phyloP scores from a whole-genome alignment of 2,329 filamentous ascomycete genomes.

The Fusarium sp. region DNA sequence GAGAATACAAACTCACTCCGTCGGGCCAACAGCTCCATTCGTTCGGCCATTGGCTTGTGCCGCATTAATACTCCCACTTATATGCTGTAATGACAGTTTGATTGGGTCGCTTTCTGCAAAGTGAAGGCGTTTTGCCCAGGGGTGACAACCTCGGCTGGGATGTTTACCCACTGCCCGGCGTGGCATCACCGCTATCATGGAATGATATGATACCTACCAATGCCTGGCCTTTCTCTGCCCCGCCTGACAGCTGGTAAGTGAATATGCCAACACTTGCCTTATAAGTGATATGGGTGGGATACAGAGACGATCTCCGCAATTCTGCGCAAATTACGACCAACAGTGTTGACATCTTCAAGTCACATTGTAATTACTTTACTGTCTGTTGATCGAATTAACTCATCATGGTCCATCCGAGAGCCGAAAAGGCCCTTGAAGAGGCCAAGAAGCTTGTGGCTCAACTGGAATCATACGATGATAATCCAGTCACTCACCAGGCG shows the following conservation, averaged over 20 bases:
- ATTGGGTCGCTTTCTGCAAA: slow-evolving; percentile 9
- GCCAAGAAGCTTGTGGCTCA: slow-evolving; percentile 44
- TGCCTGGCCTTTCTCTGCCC: slow-evolving; percentile 14
- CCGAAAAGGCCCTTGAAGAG: slow-evolving; percentile 45
- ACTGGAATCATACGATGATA: slow-evolving; percentile 45
- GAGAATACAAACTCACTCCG: neutral
- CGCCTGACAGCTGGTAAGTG: slow-evolving; percentile 14
- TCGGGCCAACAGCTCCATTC: neutral
- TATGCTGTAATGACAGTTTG: neutral
- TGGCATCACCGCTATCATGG: neutral
- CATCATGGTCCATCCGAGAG: slow-evolving; percentile 41
- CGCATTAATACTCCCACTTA: slow-evolving; percentile 5
- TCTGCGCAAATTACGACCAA: neutral
- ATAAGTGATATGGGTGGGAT: neutral
- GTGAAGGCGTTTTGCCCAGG: neutral
- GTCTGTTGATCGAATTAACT: neutral
- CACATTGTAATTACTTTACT: neutral
- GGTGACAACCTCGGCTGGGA: neutral
- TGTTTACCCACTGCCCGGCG: neutral
- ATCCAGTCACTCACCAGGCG: slow-evolving; percentile 36
- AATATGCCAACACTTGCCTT: slow-evolving; percentile 13
- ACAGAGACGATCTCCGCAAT: neutral
- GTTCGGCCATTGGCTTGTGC: neutral
- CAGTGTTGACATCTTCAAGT: neutral
- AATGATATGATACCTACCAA: neutral